These are phyloP conservation scores for Rhexocercosporidium sp. DNA, from an alignment of 2,329 filamentous ascomycete species.

Conservation along the genomic window DNA sequence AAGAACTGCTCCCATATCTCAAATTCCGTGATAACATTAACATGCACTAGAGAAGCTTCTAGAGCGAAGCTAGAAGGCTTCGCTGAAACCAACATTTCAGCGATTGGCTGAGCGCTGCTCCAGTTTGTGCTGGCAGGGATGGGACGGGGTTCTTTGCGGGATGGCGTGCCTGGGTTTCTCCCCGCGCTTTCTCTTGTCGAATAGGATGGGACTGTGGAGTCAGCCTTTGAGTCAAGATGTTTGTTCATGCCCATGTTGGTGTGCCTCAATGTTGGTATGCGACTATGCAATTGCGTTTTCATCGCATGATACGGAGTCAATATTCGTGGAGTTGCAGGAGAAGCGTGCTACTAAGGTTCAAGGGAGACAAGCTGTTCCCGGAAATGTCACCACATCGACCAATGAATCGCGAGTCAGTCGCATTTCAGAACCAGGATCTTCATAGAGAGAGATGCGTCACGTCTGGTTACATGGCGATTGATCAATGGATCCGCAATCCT, in stretches of 20 bases:
- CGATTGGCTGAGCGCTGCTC: not conserved
- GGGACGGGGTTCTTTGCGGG: not conserved
- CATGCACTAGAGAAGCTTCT: not conserved
- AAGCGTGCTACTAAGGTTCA: too few species aligned
- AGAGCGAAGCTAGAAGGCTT: not conserved
- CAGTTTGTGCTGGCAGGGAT: not conserved
- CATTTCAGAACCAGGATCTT: not conserved
- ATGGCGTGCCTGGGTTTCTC: not conserved
- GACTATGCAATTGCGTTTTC: not conserved
- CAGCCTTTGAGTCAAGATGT: not conserved
- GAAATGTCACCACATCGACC: not conserved
- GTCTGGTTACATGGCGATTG: not conserved
- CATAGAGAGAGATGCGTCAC: not conserved
- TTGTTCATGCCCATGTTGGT: not conserved
- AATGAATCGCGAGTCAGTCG: not conserved
- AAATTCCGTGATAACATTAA: not conserved
- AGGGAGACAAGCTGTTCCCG: not conserved
- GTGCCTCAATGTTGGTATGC: not conserved
- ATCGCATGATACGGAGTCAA: not conserved
- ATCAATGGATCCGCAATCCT: not conserved
- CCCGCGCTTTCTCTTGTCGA: not conserved
- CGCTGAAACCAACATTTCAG: not conserved
- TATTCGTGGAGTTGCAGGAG: not conserved
- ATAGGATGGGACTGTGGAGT: not conserved
- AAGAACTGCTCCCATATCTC: not conserved